Evolutionary conservation across 2,329 filamentous ascomycete genomes (phyloP).

Genomic region (Aspergillus oerlinghausenensis): DNA sequence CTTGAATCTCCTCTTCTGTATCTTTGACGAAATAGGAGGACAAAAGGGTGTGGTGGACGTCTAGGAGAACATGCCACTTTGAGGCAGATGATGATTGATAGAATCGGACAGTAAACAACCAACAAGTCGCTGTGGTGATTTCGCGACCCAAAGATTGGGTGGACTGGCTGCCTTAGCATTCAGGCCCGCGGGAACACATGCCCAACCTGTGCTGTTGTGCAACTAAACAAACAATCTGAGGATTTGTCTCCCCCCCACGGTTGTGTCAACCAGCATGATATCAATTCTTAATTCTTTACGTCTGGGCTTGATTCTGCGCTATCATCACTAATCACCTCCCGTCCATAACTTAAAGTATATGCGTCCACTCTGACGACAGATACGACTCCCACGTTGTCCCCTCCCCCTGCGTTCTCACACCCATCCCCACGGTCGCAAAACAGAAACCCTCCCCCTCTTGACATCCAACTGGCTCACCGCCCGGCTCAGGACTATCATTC

Average conservation of each 20-base stretch:
- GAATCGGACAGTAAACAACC: conserved; percentile 14
- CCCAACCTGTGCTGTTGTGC: background rate
- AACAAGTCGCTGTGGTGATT: conserved; percentile 23
- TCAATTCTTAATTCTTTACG: background rate
- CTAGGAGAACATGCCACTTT: background rate
- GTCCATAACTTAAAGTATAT: background rate
- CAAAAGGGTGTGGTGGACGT: conserved; percentile 1
- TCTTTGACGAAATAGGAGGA: background rate
- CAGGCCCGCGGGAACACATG: background rate
- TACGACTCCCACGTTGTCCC: background rate
- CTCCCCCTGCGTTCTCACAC: background rate
- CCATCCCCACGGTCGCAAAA: background rate
- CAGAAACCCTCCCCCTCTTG: background rate
- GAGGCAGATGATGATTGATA: conserved; percentile 1
- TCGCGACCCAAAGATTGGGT: conserved; percentile 13
- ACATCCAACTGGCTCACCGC: background rate
- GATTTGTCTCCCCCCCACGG: background rate
- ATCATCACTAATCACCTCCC: background rate
- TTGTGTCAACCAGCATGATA: background rate
- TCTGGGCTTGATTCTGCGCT: background rate
- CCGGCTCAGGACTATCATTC: background rate
- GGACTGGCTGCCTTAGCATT: background rate
- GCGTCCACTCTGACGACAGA: background rate
- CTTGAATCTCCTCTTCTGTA: background rate
- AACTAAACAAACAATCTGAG: background rate